Percentiles rank a stretch among this genome's conserved stretches.
These are phyloP conservation scores for Lobosporangium transversale DNA, from an alignment of 192 early-diverging fungal species.

Conservation along the genomic window DNA sequence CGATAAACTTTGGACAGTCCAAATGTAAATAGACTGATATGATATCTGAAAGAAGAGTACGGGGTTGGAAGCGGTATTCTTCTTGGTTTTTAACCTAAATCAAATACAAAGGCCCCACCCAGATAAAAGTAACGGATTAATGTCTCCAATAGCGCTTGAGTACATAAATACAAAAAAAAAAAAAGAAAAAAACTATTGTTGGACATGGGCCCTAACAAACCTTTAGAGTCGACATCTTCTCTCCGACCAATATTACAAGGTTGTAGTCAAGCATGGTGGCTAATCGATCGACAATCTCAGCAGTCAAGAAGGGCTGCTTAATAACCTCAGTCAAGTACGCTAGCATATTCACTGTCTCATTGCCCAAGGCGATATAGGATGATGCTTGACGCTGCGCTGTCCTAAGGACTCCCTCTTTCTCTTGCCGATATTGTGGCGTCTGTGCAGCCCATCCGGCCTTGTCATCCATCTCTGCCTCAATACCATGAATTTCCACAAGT, in stretches of 20 bases:
- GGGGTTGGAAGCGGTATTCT: slow-evolving; percentile 92
- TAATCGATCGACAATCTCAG: slow-evolving; percentile 90
- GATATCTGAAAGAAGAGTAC: slow-evolving; percentile 81
- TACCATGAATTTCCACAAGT: slow-evolving; percentile 81
- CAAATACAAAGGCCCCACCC: slow-evolving; percentile 3
- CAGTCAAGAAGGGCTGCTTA: slow-evolving; percentile 85
- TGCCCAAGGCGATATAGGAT: slow-evolving; percentile 87
- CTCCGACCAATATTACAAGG: slow-evolving; percentile 87
- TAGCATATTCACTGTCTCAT: slow-evolving; percentile 95
- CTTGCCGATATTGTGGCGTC: slow-evolving; percentile 66
- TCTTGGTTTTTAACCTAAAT: slow-evolving; percentile 78
- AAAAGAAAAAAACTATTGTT: too few species aligned
- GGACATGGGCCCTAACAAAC: slow-evolving; percentile 51
- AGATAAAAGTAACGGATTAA: too few species aligned
- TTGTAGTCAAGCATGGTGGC: slow-evolving; percentile 99
- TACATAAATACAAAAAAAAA: too few species aligned
- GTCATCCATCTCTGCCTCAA: slow-evolving; percentile 84
- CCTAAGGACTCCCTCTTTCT: slow-evolving; percentile 66
- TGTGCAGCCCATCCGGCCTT: slow-evolving; percentile 57
- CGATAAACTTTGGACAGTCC: slow-evolving; percentile 69
- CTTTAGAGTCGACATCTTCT: slow-evolving; percentile 89
- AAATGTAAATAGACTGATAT: slow-evolving; percentile 89
- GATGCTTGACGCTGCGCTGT: slow-evolving; percentile 83
- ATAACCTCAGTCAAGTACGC: slow-evolving; percentile 82
- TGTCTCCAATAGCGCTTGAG: too few species aligned